Evolutionary conservation across 2,329 filamentous ascomycete genomes (phyloP), one percentile per base, ranked within the genome.

Genomic region (Ophiostoma ulmi): DNA sequence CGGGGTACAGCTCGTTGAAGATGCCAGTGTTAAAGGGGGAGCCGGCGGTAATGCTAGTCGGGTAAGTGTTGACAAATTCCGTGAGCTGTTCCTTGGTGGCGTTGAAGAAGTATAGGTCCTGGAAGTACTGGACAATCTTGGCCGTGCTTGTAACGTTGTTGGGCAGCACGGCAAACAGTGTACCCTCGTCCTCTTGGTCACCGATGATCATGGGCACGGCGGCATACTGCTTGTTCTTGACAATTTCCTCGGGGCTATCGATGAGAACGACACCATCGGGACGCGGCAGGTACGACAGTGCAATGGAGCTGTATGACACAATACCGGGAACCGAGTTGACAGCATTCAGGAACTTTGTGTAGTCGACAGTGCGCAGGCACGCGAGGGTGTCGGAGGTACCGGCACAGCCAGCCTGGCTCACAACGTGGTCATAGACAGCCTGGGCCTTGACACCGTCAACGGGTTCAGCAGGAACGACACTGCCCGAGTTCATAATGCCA

Each of bases 121-220:
- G 75, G 31, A 95, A 79, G 76, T 94, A 94, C 22, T 84, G 80
- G 44, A 87, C 83, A 0, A 94, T 74, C 6, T 87, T 79, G 0
- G 80, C 79, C 0, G 83, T 87, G 0, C 84, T 90, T 11, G 86
- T 91, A 68, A 94, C 80, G 77, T 93, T 92, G 41, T 79, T 77
- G 74, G 91, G 90, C 77, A 90, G 89, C 44, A 94, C 81, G 5
- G 88, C 83, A 77, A 94, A 93, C 1, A 94, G 78, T 0, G 91
- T 93, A 22, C 91, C 91, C 78, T 94, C 91, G 76, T 94, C 91
- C 80, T 94, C 91, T 78, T 93, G 90, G 76, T 92, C 86, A 61
- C 91, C 91, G 55, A 91, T 85, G 74, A 85, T 85, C 80, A 83
- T 81, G 48, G 83, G 83, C 1, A 85, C 83, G 1, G 81, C 79